phyloP scores from a whole-genome alignment of 2,329 filamentous ascomycete species.

The Lecanosticta acicola region DNA sequence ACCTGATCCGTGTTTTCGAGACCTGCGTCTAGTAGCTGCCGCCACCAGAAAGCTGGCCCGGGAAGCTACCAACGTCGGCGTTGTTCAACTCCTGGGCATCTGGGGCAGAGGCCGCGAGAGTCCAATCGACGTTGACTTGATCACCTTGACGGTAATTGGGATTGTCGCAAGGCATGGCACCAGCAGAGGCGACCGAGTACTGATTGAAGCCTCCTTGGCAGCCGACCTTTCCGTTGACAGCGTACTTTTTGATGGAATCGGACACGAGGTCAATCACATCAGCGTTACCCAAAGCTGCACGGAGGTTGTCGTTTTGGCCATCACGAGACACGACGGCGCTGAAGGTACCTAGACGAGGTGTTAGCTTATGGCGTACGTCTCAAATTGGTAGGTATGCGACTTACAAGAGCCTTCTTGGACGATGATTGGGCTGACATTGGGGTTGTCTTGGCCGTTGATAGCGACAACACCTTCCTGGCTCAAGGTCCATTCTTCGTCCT shows the following conservation, averaged over 20 bases:
- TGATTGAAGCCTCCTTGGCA: constrained; percentile 6
- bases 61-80: too few relatives aligned
- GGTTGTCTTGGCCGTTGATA: too few relatives aligned
- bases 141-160: neutral
- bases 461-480: neutral
- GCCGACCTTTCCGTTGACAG: neutral
- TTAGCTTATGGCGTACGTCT: too few relatives aligned
- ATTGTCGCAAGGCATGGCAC: constrained; percentile 12
- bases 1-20: too few relatives aligned
- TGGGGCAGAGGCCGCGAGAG: neutral
- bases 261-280: constrained; percentile 9
- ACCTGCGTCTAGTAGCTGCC: too few relatives aligned
- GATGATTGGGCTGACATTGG: too few relatives aligned
- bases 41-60: too few relatives aligned
- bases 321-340: constrained; percentile 2
- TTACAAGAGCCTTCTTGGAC: too few relatives aligned
- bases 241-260: constrained; percentile 9
- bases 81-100: too few relatives aligned
- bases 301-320: neutral
- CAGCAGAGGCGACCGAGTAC: constrained; percentile 8
- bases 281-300: constrained; percentile 8
- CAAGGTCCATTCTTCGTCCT: constrained; percentile 10
- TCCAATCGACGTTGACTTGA: constrained; percentile 11
- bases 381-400: too few relatives aligned
- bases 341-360: constrained; percentile 12